Evolutionary conservation across 331 rosid species (phyloP), one percentile per base, ranked within the genome.

Genomic region (Quercus tomentella): DNA sequence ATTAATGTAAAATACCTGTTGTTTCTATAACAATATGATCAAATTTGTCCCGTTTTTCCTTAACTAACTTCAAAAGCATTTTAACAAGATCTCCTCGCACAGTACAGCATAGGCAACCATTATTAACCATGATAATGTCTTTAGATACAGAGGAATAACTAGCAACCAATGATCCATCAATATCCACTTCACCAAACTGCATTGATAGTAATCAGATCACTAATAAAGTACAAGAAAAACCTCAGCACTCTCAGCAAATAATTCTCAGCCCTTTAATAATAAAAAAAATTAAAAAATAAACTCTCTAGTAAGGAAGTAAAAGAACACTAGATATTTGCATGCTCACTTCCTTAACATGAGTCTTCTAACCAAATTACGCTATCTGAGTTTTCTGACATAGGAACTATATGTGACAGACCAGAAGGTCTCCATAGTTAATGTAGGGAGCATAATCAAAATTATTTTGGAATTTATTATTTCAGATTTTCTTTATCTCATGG

Each of bases 161-260:
- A 69, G 98, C 97, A 83, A 94, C 94, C 91, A 94, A 77, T 20
- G 97, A 92, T 74, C 97, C 97, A 79, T 94, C 98, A 76, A 92
- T 94, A 87, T 94, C 97, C 75, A 94, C 97, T 92, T 91, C 98
- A 67, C 97, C 98, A 87, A 94, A 94, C 97, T 94, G 97, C 89
- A 86, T 80, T 83, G 45, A 77, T 55, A 75, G 18, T 74, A 84
- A 63, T 30, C 17, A 41, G 5, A 67, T 26, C 10, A 79, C 55
- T 25, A 55, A 72, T 20, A 5, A 21, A 74, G 56, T 4, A 51
- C 31, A 70, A 69, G 41, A 77, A 61, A 1, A 20, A n/a, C 28
- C 68, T 23, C 31, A 61, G 4, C 15, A 54, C 23, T 28, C 43
- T 17, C 17, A 51, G 16, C 22, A 17, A 54, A 54, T 16, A 45